These are phyloP conservation scores for Fusarium buharicum DNA, from an alignment of 2,329 filamentous ascomycete genomes.

Conservation along the genomic window DNA sequence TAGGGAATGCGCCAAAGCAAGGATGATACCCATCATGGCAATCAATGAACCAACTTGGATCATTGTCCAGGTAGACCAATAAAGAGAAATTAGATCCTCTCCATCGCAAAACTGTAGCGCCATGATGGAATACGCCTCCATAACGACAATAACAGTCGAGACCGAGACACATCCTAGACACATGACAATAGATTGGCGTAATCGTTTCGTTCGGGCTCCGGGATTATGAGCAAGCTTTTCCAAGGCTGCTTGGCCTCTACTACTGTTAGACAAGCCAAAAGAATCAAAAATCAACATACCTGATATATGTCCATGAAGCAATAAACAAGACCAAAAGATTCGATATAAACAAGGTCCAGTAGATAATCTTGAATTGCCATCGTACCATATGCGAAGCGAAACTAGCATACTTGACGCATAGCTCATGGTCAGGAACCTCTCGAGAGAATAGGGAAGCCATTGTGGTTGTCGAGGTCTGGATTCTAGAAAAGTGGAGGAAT, in stretches of 20 bases:
- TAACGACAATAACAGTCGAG: conserved; percentile 58
- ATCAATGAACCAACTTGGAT: conserved; percentile 68
- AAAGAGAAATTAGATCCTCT: conserved; percentile 68
- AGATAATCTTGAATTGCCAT: conserved; percentile 58
- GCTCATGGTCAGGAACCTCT: conserved; percentile 35
- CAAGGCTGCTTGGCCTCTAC: conserved; percentile 52
- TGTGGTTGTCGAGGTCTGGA: conserved; percentile 9
- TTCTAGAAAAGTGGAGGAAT: not conserved
- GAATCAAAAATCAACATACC: conserved; percentile 45
- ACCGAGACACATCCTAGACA: conserved; percentile 57
- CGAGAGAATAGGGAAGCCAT: conserved; percentile 39
- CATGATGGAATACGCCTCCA: conserved; percentile 65
- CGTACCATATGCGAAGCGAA: conserved; percentile 57
- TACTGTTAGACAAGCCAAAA: conserved; percentile 3
- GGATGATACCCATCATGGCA: conserved; percentile 66
- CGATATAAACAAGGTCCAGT: conserved; percentile 58
- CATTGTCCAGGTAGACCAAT: conserved; percentile 71
- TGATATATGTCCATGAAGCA: conserved; percentile 55
- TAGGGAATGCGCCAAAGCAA: conserved; percentile 63
- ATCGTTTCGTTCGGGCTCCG: conserved; percentile 49
- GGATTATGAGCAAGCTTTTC: conserved; percentile 50
- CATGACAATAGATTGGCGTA: conserved; percentile 56
- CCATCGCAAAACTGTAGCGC: conserved; percentile 69
- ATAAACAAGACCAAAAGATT: conserved; percentile 58
- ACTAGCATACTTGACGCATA: conserved; percentile 55